These are phyloP conservation scores for Coemansia erecta DNA, from an alignment of 192 early-diverging fungal species.

Conservation along the genomic window DNA sequence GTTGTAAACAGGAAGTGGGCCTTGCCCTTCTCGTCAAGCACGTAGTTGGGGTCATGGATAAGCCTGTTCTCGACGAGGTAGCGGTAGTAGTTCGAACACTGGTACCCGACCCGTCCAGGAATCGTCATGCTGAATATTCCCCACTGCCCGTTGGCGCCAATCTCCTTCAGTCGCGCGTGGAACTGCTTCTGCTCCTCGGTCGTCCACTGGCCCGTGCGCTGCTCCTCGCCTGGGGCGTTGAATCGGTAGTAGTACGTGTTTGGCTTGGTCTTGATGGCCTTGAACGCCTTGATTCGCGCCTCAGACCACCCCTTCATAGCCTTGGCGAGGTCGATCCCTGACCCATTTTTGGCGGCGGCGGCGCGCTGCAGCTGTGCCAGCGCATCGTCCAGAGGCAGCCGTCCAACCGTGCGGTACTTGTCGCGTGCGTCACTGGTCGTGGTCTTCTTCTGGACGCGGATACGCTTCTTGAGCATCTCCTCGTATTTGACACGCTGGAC, in stretches of 20 bases:
- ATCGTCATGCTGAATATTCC: conserved; percentile 95
- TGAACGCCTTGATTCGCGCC: conserved; percentile 89
- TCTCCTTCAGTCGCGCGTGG: conserved; percentile 76
- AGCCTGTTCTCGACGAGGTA: conserved; percentile 83
- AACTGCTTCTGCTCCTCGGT: conserved; percentile 84
- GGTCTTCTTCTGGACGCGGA: conserved; percentile 73
- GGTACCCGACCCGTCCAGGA: conserved; percentile 94
- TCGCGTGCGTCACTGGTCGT: conserved; percentile 71
- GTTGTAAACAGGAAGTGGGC: conserved; percentile 84
- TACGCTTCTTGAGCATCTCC: conserved; percentile 81
- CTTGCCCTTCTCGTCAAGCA: conserved; percentile 85
- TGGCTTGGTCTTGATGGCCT: conserved; percentile 90
- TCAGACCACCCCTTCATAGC: conserved; percentile 96
- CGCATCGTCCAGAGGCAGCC: conserved; percentile 84
- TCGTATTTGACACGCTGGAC: conserved; percentile 87
- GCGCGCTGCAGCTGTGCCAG: conserved; percentile 74
- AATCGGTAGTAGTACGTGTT: conserved; percentile 98
- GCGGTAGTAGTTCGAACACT: conserved; percentile 98
- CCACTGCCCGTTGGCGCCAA: conserved; percentile 96
- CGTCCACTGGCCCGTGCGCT: conserved; percentile 89
- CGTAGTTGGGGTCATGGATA: conserved; percentile 89
- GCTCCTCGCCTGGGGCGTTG: conserved; percentile 94
- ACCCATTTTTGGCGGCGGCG: conserved; percentile 55
- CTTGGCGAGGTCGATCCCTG: conserved; percentile 72
- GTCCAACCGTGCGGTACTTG: conserved; percentile 72